These are phyloP conservation scores for Tuber melanosporum DNA, from an alignment of 495 filamentous ascomycete species.

Conservation along the genomic window DNA sequence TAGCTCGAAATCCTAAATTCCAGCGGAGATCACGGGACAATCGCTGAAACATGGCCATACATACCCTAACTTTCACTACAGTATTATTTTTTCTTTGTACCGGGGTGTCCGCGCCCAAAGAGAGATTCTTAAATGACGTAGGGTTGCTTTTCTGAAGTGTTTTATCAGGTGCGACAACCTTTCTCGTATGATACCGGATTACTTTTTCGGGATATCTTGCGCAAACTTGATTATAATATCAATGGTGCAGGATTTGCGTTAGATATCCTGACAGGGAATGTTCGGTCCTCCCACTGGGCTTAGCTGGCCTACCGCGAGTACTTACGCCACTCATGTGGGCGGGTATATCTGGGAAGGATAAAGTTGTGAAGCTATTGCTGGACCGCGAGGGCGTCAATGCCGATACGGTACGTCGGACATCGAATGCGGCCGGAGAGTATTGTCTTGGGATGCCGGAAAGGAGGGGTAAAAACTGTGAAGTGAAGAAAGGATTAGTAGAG, in stretches of 20 bases:
- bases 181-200: neutral
- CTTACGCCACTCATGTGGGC: too few species aligned
- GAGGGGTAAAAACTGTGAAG: too few species aligned
- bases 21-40: neutral
- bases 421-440: too few species aligned
- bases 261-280: neutral
- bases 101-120: neutral
- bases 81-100: neutral
- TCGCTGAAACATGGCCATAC: neutral
- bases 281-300: too few species aligned
- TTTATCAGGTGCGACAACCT: neutral
- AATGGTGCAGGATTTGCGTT: neutral
- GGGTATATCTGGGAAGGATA: too few species aligned
- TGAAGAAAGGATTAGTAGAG: too few species aligned
- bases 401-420: too few species aligned
- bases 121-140: neutral
- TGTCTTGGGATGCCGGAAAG: too few species aligned
- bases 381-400: too few species aligned
- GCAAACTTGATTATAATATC: neutral
- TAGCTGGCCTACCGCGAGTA: too few species aligned
- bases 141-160: neutral
- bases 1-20: neutral
- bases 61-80: neutral
- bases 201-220: neutral
- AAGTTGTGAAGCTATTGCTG: too few species aligned